Evolutionary conservation across 148 eudicot genomes (phyloP), one percentile per base, ranked within the genome.

Genomic region (Chenopodium berlandieri): DNA sequence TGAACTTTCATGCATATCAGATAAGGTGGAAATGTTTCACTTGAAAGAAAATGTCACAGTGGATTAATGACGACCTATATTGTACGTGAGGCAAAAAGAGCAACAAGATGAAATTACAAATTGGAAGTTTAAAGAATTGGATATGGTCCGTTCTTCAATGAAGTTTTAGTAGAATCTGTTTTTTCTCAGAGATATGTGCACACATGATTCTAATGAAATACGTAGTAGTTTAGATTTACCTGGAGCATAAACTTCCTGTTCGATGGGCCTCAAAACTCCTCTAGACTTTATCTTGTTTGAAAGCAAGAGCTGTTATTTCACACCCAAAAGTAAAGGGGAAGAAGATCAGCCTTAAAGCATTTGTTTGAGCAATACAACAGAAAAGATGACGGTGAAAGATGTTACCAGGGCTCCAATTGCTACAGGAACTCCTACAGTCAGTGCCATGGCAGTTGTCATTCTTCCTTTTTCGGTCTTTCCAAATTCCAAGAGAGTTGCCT

Each of bases 381-480:
- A 27, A 34, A 32, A 74, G 54, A 23, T 56, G n/a, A 47, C 37
- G 70, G 50, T 5, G 25, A 74, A 34, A 72, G 79, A 77, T n/a
- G 66, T 84, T 56, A 96, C 99, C 95, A 96, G 79, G 78, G 99
- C 98, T 86, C 97, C 99, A 64, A 92, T 90, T 56, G 99, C 99
- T 67, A 92, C 95, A 65, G 98, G 98, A 80, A 96, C 83, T 65
- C 98, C 99, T 79, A 96, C 99, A 52, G 98, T 96, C 46, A 88
- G 87, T 54, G 99, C 97, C 99, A 94, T 96, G 78, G 99, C 98
- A 7, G 93, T 85, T 47, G 91, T 92, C 34, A 84, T 87, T 85
- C 84, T 93, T 75, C 88, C 95, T 75, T 85, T 83, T 30, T 84
- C 85, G 16, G 84, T 95, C 86, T 88, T 91, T 75, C 99, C 99